A percentile compares a stretch with the other conserved stretches of the same genome.
These are phyloP conservation scores for Hymenoscyphus repandus DNA, from an alignment of 2,329 filamentous ascomycete genomes.

Conservation along the genomic window DNA sequence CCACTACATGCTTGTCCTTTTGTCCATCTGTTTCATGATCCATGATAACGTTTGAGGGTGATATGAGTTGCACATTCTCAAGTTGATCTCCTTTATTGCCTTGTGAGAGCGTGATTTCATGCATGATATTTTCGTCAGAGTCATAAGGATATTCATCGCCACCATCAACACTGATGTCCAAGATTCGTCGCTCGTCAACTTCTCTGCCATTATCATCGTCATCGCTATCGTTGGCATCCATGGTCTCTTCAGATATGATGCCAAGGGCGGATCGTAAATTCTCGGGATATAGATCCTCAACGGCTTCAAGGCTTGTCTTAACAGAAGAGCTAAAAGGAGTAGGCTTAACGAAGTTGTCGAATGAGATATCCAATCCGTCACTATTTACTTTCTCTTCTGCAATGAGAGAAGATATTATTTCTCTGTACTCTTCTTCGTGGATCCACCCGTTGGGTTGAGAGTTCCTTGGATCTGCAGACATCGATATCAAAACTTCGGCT, in stretches of 20 bases:
- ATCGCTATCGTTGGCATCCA: conserved; percentile 8
- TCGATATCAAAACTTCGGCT: conserved; percentile 74
- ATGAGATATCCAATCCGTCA: conserved; percentile 43
- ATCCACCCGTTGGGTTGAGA: conserved; percentile 79
- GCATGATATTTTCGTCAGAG: conserved; percentile 46
- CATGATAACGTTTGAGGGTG: conserved; percentile 3
- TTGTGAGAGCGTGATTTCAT: conserved; percentile 30
- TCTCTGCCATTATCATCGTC: conserved; percentile 31
- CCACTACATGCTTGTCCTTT: neutral
- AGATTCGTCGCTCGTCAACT: conserved; percentile 60
- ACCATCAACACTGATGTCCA: conserved; percentile 36
- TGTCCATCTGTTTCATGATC: conserved; percentile 10
- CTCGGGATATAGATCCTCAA: conserved; percentile 78
- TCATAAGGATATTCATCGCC: conserved; percentile 46
- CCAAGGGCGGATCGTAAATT: conserved; percentile 50
- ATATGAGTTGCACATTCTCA: conserved; percentile 15
- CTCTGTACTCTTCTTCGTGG: conserved; percentile 78
- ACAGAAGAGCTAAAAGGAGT: conserved; percentile 51
- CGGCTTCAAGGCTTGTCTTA: conserved; percentile 75
- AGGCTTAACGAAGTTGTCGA: conserved; percentile 60
- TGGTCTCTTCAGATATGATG: conserved; percentile 7
- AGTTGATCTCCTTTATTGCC: conserved; percentile 17
- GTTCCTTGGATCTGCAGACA: conserved; percentile 77
- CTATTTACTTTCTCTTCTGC: conserved; percentile 53
- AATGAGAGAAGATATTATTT: conserved; percentile 59